These are phyloP conservation scores for Trifolium subterraneum DNA, from an alignment of 306 rosid species.

Conservation along the genomic window DNA sequence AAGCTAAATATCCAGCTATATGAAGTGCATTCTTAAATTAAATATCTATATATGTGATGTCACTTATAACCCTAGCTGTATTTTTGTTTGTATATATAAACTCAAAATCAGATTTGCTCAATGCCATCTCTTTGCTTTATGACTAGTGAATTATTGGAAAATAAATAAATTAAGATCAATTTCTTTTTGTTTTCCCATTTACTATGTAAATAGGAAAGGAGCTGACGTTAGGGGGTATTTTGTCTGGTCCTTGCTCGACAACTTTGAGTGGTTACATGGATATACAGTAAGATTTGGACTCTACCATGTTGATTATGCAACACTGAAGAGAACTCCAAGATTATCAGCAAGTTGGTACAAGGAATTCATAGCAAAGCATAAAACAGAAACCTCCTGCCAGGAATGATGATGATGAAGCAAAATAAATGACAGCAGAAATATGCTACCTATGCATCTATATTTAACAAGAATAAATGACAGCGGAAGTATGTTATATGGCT, in stretches of 20 bases:
- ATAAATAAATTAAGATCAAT: not conserved
- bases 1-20: not conserved
- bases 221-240: constrained; percentile 66
- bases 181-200: not conserved
- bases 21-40: constrained; percentile 18
- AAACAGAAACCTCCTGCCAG: not conserved
- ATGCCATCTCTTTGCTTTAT: not conserved
- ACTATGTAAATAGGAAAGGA: constrained; percentile 46
- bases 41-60: not conserved
- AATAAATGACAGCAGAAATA: not conserved
- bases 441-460: too few relatives aligned
- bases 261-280: constrained; percentile 56
- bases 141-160: not conserved
- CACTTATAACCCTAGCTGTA: not conserved
- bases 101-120: not conserved
- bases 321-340: constrained; percentile 53
- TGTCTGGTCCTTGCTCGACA: constrained; percentile 68
- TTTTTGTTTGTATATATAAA: not conserved
- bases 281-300: constrained; percentile 52
- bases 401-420: not conserved
- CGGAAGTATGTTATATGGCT: too few relatives aligned
- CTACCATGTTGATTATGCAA: constrained; percentile 50
- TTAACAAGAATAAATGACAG: too few relatives aligned
- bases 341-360: constrained; percentile 61
- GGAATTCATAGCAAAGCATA: constrained; percentile 47